These are phyloP conservation scores for Beverwykella pulmonaria DNA, from an alignment of 495 filamentous ascomycete species.

Conservation along the genomic window DNA sequence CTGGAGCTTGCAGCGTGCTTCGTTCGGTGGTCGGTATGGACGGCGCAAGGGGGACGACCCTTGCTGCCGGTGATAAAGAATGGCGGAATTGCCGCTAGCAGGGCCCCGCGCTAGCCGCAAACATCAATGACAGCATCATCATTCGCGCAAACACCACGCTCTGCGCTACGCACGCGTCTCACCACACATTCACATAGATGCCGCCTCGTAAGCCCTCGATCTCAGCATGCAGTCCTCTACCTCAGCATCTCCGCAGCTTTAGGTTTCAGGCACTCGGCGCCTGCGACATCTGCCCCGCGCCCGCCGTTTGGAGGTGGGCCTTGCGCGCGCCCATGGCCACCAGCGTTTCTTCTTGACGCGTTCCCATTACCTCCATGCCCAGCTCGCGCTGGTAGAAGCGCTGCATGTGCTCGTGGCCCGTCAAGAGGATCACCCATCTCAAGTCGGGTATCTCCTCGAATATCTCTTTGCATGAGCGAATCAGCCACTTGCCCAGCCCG, in stretches of 20 bases:
- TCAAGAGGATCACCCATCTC: conserved; percentile 46
- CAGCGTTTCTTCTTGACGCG: background rate
- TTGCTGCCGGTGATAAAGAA: background rate
- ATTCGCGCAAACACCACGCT: background rate
- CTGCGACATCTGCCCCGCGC: background rate
- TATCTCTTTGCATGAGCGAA: conserved; percentile 58
- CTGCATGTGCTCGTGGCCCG: conserved; percentile 8
- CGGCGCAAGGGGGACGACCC: background rate
- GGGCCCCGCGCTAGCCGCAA: background rate
- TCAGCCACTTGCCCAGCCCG: conserved; percentile 67
- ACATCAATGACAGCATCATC: background rate
- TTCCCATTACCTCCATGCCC: conserved; percentile 21
- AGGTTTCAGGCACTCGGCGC: background rate
- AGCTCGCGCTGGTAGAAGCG: conserved; percentile 30
- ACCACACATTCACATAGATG: no score
- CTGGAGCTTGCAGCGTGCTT: background rate
- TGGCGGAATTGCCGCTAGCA: background rate
- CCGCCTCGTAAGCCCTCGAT: background rate
- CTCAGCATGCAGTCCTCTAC: background rate
- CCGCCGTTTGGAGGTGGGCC: background rate
- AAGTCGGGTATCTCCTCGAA: conserved; percentile 59
- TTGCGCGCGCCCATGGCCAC: conserved; percentile 27
- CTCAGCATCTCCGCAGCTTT: background rate
- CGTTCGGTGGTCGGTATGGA: background rate
- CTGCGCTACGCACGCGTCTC: background rate